phyloP scores from a whole-genome alignment of 495 filamentous ascomycete genomes.

The Symbiotaphrina buchneri region DNA sequence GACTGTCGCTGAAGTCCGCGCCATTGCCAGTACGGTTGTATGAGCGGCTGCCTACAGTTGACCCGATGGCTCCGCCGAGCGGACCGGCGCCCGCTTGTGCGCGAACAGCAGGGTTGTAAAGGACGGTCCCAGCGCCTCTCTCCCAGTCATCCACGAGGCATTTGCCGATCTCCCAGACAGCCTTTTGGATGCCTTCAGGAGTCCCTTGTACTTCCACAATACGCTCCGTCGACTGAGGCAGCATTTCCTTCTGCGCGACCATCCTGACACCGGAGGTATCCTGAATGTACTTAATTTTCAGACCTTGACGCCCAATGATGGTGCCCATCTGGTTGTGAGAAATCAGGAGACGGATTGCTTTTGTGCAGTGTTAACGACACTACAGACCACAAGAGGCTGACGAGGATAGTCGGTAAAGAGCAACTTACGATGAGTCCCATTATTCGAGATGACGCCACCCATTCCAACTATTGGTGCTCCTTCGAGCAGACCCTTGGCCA shows the following conservation, averaged over 20 bases:
- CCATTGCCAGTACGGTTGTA: constrained; percentile 90
- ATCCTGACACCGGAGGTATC: constrained; percentile 92
- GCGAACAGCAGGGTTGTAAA: constrained; percentile 89
- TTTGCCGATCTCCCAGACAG: constrained; percentile 96
- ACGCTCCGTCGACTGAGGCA: constrained; percentile 95
- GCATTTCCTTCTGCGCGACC: constrained; percentile 99
- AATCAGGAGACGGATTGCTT: constrained; percentile 91
- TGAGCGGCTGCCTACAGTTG: constrained; percentile 30
- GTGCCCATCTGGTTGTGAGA: constrained; percentile 99
- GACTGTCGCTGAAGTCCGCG: constrained; percentile 82
- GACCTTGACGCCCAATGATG: constrained; percentile 85
- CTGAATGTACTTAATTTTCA: constrained; percentile 99
- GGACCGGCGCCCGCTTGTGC: constrained; percentile 36
- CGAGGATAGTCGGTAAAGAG: not conserved
- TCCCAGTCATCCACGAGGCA: constrained; percentile 96
- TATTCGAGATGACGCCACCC: constrained; percentile 65
- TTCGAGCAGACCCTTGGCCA: constrained; percentile 75
- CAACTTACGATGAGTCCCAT: constrained; percentile 85
- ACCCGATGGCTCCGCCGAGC: constrained; percentile 14
- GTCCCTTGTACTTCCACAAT: constrained; percentile 91
- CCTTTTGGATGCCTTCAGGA: constrained; percentile 83
- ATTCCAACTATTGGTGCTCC: constrained; percentile 88
- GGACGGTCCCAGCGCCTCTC: constrained; percentile 82
- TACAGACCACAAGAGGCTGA: too few species aligned
- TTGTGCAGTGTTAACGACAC: too few species aligned